Evolutionary conservation across 2,329 filamentous ascomycete genomes (phyloP), one percentile per base, ranked within the genome.

Genomic region (Alternaria panax): DNA sequence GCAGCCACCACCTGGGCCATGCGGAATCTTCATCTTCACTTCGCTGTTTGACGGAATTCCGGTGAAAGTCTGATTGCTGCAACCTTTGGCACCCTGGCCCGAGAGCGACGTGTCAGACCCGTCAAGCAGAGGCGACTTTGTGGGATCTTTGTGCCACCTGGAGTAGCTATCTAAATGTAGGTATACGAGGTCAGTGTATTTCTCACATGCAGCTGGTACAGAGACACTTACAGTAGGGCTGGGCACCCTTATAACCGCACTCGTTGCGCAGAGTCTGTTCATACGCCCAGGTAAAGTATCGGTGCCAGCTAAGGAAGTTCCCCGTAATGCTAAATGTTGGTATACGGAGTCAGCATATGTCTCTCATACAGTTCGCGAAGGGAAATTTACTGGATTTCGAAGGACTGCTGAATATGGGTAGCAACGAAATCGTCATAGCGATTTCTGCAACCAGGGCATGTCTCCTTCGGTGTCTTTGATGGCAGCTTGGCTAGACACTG

Each of bases 1-100:
- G 66, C 84, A 87, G 5, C 85, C 85, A 41, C 85, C 85, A 20
- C 85, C 85, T 0, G 78, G 76, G 20, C 84, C 85, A 2, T 81
- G 80, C 0, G 81, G 83, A 24, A 82, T 72, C 34, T 66, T 73
- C 57, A 80, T 70, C 32, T 62, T 43, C 9, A 67, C 67, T 0
- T 48, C 24, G 3, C 47, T 55, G 30, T 70, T 67, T 2, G 60
- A 62, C 2, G 71, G 71, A 16, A 71, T 65, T n/a, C 65, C 64
- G 28, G 62, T 64, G 7, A 50, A 64, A 2, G 66, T 65, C 51
- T 69, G 66, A 24, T 67, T 69, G 18, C 59, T 63, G 46, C 66
- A 69, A 2, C 61, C 67, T 14, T 57, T 40, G 1, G 59, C 73
- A 34, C 84, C 83, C 54, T 85, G 82, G 20, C 83, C 82, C 27